A percentile compares a stretch with the other conserved stretches of the same genome.
Evolutionary conservation across 2,329 filamentous ascomycete genomes (phyloP).

Genomic region (Fusarium sp.): DNA sequence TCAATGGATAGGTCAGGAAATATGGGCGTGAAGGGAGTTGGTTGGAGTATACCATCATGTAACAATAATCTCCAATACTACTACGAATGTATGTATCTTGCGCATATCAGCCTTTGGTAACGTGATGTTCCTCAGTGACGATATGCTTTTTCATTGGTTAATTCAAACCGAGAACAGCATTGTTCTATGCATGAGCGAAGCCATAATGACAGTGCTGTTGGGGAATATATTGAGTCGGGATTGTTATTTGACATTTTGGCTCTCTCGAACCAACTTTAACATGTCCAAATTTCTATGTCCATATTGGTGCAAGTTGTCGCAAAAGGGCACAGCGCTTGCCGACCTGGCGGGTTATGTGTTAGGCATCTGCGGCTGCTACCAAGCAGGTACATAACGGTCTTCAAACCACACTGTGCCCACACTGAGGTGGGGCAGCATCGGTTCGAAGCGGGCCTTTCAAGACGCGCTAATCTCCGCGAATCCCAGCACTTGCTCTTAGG

Average conservation of each 20-base stretch:
- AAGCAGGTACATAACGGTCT: neutral
- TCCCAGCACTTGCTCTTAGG: constrained; percentile 5
- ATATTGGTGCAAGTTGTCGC: neutral
- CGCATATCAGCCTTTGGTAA: neutral
- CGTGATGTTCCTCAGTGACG: neutral
- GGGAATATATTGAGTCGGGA: too few relatives aligned
- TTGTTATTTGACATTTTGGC: too few relatives aligned
- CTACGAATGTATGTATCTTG: neutral
- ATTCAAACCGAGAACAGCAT: too few relatives aligned
- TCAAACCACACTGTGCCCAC: constrained; percentile 10
- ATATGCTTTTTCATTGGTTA: neutral
- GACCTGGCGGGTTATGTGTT: neutral
- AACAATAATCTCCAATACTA: neutral
- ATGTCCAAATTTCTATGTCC: neutral
- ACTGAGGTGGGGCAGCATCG: neutral
- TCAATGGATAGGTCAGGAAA: neutral
- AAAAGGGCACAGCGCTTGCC: constrained; percentile 2
- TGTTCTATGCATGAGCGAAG: too few relatives aligned
- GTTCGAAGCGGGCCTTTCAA: neutral
- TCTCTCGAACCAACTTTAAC: neutral
- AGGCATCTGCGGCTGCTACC: neutral
- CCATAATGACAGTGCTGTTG: too few relatives aligned
- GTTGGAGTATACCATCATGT: neutral
- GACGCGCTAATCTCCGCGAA: constrained; percentile 20
- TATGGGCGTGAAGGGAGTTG: neutral